These are phyloP conservation scores for Podospora pseudocomata DNA, from an alignment of 495 filamentous ascomycete species.

Conservation along the genomic window DNA sequence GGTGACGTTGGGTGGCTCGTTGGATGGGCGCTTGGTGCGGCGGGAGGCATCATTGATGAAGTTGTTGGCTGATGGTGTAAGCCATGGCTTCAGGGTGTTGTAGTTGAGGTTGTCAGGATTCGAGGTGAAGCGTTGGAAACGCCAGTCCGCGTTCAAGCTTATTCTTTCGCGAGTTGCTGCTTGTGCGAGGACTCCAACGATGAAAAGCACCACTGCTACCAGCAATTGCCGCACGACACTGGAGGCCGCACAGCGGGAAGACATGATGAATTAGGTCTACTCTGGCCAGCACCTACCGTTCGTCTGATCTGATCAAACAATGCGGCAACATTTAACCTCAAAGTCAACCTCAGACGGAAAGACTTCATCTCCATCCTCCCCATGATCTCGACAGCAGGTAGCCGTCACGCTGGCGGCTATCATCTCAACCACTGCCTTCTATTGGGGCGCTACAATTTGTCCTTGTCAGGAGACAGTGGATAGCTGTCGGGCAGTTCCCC, in stretches of 20 bases:
- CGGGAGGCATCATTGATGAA: conserved; percentile 24
- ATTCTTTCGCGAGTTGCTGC: conserved; percentile 10
- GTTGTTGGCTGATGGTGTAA: conserved; percentile 28
- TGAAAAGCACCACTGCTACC: not conserved
- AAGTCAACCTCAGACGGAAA: not conserved
- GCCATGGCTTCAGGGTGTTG: conserved; percentile 26
- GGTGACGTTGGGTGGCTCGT: conserved; percentile 10
- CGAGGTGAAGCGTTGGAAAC: conserved; percentile 26
- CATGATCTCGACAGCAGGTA: not conserved
- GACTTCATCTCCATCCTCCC: not conserved
- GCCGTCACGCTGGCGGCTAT: not conserved
- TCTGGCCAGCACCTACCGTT: not conserved
- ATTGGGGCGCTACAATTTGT: conserved; percentile 6
- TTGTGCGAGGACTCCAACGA: not conserved
- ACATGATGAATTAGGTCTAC: not conserved
- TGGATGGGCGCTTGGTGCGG: conserved; percentile 8
- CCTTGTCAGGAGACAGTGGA: not conserved
- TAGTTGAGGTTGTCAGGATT: conserved; percentile 30
- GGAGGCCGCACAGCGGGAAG: not conserved
- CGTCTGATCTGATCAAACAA: not conserved
- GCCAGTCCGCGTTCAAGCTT: conserved; percentile 30
- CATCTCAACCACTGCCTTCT: not conserved
- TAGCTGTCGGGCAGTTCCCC: not conserved
- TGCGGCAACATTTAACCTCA: not conserved
- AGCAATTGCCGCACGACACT: not conserved